Base-by-base conservation (phyloP, 805 yeast genomes). In the Lachancea cidri region DNA sequence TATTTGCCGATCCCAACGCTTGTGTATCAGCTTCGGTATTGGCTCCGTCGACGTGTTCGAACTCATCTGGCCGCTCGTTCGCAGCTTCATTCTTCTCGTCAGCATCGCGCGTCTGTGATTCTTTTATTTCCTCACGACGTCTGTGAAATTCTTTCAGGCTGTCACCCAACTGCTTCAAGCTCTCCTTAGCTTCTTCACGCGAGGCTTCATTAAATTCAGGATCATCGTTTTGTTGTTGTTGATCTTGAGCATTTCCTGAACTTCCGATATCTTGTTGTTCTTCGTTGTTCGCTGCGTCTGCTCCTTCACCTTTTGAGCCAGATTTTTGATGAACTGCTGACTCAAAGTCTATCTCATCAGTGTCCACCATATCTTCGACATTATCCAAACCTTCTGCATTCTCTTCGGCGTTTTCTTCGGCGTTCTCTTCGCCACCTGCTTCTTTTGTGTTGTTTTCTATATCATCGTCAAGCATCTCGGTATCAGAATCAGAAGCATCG, bases 61-160 rank as follows among this genome's bases (percentile, higher is more conserved):
- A 84, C 53, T 87, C 95, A 55, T 87, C 95, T 0, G 94, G 89
- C 38, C 79, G 73, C 46, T 79, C 82, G 44, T 76, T 80, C 9
- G 81, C 79, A 17, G 69, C 65, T 39, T 76, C 73, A 9, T 80
- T 79, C 4, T 56, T 61, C 17, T 62, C 66, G 34, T 73, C 68
- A 20, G 68, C 68, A 31, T 77, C 78, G 38, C 74, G 77, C 18
- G 65, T 65, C 25, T 68, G 65, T 7, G 85, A 77, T 48, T 86
- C 89, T 49, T 81, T 72, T 46, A 93, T 91, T 52, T 88, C 96
- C 60, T 86, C 87, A 48, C 84, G 80, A 53, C 96, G 83, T 58
- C 86, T 83, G 58, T 91, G 94, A 66, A 84, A 91, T 57, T 89
- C 96, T 53, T 91, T 86, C 66, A 89, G 60, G 1, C 95, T 77